These are phyloP conservation scores for Pseudopyrenochaeta lycopersici DNA, from an alignment of 2,329 filamentous ascomycete species.

Conservation along the genomic window DNA sequence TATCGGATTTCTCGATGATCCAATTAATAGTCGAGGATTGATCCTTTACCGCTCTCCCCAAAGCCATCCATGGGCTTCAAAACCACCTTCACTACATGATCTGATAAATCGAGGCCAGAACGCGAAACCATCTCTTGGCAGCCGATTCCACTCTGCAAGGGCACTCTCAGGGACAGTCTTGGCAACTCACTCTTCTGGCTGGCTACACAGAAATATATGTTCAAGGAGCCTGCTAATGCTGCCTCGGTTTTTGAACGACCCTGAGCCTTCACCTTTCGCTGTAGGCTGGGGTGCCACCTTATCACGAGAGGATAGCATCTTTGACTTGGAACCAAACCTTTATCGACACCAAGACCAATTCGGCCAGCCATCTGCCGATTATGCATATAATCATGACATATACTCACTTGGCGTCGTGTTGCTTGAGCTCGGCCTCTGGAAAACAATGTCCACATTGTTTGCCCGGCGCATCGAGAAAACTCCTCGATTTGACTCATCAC, in stretches of 20 bases:
- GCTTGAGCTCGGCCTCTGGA: slow-evolving; percentile 62
- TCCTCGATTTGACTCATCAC: slow-evolving; percentile 8
- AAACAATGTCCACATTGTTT: slow-evolving; percentile 18
- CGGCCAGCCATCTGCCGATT: slow-evolving; percentile 52
- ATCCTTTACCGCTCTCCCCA: slow-evolving; percentile 19
- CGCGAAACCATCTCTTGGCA: slow-evolving; percentile 7
- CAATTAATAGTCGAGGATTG: slow-evolving; percentile 13
- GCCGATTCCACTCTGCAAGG: slow-evolving; percentile 14
- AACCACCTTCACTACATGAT: slow-evolving; percentile 15
- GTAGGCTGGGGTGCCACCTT: slow-evolving; percentile 22
- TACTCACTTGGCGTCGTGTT: slow-evolving; percentile 65
- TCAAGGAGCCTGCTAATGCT: slow-evolving; percentile 20
- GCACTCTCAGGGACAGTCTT: slow-evolving; percentile 16
- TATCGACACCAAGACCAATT: slow-evolving; percentile 62
- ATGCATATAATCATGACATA: slow-evolving; percentile 62
- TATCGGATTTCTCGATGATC: slow-evolving; percentile 23
- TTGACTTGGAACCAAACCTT: slow-evolving; percentile 48
- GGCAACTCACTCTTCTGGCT: slow-evolving; percentile 18
- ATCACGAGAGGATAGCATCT: slow-evolving; percentile 1
- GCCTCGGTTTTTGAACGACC: slow-evolving; percentile 11
- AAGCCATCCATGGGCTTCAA: slow-evolving; percentile 20
- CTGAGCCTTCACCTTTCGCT: slow-evolving; percentile 16
- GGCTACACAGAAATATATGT: slow-evolving; percentile 19
- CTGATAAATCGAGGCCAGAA: slow-evolving; percentile 11
- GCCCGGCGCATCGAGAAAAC: slow-evolving; percentile 15